These are phyloP conservation scores for Naganishia antarctica DNA, from an alignment of 768 basidiomycete genomes.

Conservation along the genomic window DNA sequence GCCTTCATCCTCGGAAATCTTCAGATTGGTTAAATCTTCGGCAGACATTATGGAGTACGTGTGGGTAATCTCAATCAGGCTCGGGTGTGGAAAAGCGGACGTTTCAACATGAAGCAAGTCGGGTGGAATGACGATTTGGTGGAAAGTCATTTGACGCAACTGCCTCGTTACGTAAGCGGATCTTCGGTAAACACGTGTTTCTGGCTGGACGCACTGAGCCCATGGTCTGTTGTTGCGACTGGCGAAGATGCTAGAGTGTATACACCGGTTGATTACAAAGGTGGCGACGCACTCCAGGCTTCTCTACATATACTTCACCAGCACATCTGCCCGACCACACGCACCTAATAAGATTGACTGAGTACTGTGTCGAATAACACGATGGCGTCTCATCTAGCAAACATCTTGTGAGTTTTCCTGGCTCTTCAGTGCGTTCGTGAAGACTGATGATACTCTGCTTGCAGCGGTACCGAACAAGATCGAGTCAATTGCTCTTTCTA, in stretches of 20 bases:
- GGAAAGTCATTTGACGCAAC: background rate
- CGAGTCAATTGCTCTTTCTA: slow-evolving; percentile 99
- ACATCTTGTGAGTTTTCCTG: slow-evolving; percentile 64
- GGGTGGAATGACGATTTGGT: background rate
- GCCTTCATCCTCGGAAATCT: slow-evolving; percentile 13
- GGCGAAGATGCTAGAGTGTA: slow-evolving; percentile 15
- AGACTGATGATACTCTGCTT: background rate
- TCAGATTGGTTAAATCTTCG: slow-evolving; percentile 14
- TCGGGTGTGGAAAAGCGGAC: too few species aligned
- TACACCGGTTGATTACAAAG: background rate
- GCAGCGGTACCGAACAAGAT: slow-evolving; percentile 52
- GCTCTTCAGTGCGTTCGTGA: slow-evolving; percentile 60
- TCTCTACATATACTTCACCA: background rate
- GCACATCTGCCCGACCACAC: too few species aligned
- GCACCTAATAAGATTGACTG: background rate
- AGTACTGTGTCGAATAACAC: slow-evolving; percentile 2
- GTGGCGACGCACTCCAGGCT: background rate
- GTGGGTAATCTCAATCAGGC: background rate
- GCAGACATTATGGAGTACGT: slow-evolving; percentile 2
- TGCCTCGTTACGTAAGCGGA: background rate
- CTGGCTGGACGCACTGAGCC: background rate
- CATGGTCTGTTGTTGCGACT: background rate
- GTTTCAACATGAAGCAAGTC: too few species aligned
- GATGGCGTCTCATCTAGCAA: slow-evolving; percentile 61
- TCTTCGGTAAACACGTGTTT: background rate